Percentiles rank a stretch among this genome's conserved stretches.
These are phyloP conservation scores for Grigorovia transvaalensis DNA, from an alignment of 805 yeast species.

Conservation along the genomic window DNA sequence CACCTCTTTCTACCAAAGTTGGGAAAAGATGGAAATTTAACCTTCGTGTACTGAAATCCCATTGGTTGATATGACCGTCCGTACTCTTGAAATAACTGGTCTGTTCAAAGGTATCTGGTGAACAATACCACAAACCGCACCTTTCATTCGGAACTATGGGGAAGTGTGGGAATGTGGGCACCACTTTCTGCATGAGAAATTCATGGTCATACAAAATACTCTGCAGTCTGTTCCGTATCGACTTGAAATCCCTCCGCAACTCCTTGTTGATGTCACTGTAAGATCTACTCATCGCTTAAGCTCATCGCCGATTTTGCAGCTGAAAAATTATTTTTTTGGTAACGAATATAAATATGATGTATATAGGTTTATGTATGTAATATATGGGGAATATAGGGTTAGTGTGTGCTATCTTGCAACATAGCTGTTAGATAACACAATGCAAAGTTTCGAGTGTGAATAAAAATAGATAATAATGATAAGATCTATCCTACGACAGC, in stretches of 20 bases:
- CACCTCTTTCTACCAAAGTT: constrained; percentile 32
- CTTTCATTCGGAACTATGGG: constrained; percentile 68
- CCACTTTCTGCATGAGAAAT: constrained; percentile 33
- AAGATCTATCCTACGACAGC: constrained; percentile 30
- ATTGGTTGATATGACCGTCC: constrained; percentile 77
- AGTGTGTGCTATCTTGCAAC: too few relatives aligned
- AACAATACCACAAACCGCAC: constrained; percentile 80
- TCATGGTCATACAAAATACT: constrained; percentile 58
- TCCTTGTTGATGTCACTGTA: constrained; percentile 28
- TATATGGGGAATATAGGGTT: not conserved
- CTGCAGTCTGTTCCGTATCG: constrained; percentile 50
- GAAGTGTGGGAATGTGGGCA: constrained; percentile 29
- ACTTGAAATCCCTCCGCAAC: constrained; percentile 40
- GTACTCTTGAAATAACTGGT: constrained; percentile 79
- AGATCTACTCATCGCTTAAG: not conserved
- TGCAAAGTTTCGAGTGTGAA: not conserved
- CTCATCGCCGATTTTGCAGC: not conserved
- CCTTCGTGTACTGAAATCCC: constrained; percentile 69
- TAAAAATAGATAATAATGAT: too few relatives aligned
- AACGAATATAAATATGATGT: not conserved
- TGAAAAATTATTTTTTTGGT: not conserved
- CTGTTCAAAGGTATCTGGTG: constrained; percentile 32
- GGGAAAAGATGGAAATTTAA: constrained; percentile 63
- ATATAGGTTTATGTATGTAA: not conserved
- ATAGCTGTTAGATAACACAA: not conserved